Percentiles rank a stretch among this genome's conserved stretches.
phyloP scores from a whole-genome alignment of 2,329 filamentous ascomycete species.

The Hymenoscyphus linearis region DNA sequence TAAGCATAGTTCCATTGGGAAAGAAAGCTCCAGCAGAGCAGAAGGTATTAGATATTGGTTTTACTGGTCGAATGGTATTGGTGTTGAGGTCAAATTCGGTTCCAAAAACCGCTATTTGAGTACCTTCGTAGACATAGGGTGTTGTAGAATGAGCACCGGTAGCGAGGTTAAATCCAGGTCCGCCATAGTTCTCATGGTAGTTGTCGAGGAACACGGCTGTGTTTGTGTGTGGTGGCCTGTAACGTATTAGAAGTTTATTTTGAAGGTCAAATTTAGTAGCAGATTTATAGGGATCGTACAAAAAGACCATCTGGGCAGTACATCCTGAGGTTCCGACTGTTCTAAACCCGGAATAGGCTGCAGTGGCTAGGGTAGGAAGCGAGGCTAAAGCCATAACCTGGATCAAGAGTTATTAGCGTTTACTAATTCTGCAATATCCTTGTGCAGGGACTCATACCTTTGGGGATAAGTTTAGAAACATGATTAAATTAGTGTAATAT shows the following conservation, averaged over 20 bases:
- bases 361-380: background rate
- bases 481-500: too few relatives aligned
- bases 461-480: too few relatives aligned
- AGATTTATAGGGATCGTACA: background rate
- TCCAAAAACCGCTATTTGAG: background rate
- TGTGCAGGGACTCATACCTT: too few relatives aligned
- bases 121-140: background rate
- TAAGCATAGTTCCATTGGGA: background rate
- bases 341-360: background rate
- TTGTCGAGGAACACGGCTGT: slow-evolving; percentile 1
- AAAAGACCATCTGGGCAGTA: background rate
- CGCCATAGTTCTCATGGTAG: background rate
- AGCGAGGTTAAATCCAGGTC: background rate
- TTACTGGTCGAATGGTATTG: background rate
- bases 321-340: background rate
- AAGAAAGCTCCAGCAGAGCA: background rate
- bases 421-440: too few relatives aligned
- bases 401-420: background rate
- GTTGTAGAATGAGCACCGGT: background rate
- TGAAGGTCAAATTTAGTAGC: background rate
- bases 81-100: background rate
- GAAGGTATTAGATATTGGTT: background rate
- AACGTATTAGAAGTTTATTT: background rate
- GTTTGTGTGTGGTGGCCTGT: background rate
- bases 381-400: background rate